Percentiles rank a stretch among this genome's conserved stretches.
Conservation (phyloP, 768 basidiomycete species). For the Cyclocybe cylindracea region DNA sequence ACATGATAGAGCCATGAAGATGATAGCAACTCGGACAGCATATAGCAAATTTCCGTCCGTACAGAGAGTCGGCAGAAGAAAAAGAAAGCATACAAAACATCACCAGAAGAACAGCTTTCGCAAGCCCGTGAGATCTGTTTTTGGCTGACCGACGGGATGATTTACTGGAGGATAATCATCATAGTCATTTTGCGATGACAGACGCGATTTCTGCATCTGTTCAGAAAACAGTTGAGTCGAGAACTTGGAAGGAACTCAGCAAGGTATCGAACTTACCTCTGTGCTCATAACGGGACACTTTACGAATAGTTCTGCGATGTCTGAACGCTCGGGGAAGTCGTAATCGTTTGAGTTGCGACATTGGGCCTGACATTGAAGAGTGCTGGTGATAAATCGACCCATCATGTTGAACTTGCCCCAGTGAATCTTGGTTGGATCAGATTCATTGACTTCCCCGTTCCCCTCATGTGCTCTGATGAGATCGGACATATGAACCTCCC, state of each 20-base stretch:
- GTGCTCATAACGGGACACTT: slow-evolving; percentile 64
- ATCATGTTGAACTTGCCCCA: slow-evolving; percentile 98
- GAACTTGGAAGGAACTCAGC: background rate
- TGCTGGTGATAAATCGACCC: slow-evolving; percentile 79
- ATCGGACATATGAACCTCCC: slow-evolving; percentile 91
- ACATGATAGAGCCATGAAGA: background rate
- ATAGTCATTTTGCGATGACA: slow-evolving; percentile 51
- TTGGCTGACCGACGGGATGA: slow-evolving; percentile 26
- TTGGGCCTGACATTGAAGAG: slow-evolving; percentile 76
- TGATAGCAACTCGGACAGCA: background rate
- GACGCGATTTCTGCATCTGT: slow-evolving; percentile 69
- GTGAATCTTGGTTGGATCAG: slow-evolving; percentile 75
- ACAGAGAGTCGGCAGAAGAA: slow-evolving; percentile 14
- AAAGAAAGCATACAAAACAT: slow-evolving; percentile 13
- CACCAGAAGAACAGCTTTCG: slow-evolving; percentile 53
- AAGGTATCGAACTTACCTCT: slow-evolving; percentile 47
- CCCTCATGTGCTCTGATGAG: slow-evolving; percentile 86
- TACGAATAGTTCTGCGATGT: slow-evolving; percentile 56
- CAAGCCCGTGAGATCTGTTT: slow-evolving; percentile 43
- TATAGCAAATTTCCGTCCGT: slow-evolving; percentile 3
- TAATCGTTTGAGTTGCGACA: slow-evolving; percentile 65
- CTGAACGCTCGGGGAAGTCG: slow-evolving; percentile 55
- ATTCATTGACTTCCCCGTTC: slow-evolving; percentile 69
- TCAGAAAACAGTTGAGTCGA: slow-evolving; percentile 4
- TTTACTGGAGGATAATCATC: slow-evolving; percentile 37